phyloP scores from a whole-genome alignment of 2,329 filamentous ascomycete genomes.

The Epichloe sp. region DNA sequence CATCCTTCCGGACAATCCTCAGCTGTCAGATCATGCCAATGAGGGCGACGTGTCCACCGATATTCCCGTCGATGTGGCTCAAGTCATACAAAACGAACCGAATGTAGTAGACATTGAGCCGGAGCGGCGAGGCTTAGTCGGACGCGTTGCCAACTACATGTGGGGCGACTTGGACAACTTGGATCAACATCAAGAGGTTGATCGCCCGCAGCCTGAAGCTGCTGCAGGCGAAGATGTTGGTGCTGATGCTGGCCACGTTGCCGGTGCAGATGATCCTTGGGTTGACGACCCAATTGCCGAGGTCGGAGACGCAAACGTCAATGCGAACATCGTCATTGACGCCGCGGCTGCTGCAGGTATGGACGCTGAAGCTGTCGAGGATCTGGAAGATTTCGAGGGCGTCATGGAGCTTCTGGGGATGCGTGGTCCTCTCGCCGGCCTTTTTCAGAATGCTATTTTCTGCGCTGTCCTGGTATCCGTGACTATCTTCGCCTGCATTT shows the following conservation, averaged over 20 bases:
- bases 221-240: conserved; percentile 20
- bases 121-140: conserved; percentile 15
- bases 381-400: conserved; percentile 90
- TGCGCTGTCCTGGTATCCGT: conserved; percentile 81
- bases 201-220: conserved; percentile 11
- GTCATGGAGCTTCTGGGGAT: conserved; percentile 94
- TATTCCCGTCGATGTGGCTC: conserved; percentile 6
- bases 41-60: conserved; percentile 1
- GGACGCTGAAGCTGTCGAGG: conserved; percentile 64
- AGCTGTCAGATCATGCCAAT: conserved; percentile 1
- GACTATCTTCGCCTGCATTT: conserved; percentile 75
- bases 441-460: conserved; percentile 92
- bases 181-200: conserved; percentile 21
- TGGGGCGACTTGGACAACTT: conserved; percentile 46
- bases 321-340: conserved; percentile 17
- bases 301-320: conserved; percentile 23
- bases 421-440: conserved; percentile 77
- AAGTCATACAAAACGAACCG: conserved; percentile 2
- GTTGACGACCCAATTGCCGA: conserved; percentile 11
- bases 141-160: conserved; percentile 43
- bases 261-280: conserved; percentile 30
- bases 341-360: conserved; percentile 46
- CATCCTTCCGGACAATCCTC: neutral
- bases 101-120: conserved; percentile 6
- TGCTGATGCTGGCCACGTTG: conserved; percentile 40